Percentiles rank a stretch among this genome's conserved stretches.
Evolutionary conservation across 768 basidiomycete species (phyloP).

Genomic region (Thelephora ganbajun): DNA sequence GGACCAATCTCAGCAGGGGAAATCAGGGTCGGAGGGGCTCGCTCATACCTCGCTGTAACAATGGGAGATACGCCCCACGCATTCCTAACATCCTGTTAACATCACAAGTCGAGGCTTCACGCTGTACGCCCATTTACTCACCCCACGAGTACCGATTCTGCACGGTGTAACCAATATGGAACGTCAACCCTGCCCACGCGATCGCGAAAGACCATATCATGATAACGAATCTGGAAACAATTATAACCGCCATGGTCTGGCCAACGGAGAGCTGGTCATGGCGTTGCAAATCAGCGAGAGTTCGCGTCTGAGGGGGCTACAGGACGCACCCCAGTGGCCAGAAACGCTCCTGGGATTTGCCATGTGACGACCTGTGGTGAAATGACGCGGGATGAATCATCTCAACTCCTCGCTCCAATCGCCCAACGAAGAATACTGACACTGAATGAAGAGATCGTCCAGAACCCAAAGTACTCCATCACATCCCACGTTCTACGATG

Average conservation of each 20-base stretch:
- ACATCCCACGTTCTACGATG: slow-evolving; percentile 11
- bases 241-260: slow-evolving; percentile 6
- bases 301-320: not conserved
- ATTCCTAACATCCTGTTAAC: too few relatives aligned
- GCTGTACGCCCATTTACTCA: too few relatives aligned
- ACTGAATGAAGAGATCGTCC: slow-evolving; percentile 9
- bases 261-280: slow-evolving; percentile 6
- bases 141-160: slow-evolving; percentile 5
- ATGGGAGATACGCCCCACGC: not conserved
- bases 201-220: slow-evolving; percentile 1
- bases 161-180: slow-evolving; percentile 6
- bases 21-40: not conserved
- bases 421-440: too few relatives aligned
- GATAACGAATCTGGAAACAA: slow-evolving; percentile 4
- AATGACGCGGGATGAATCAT: not conserved
- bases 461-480: slow-evolving; percentile 10
- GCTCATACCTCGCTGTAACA: not conserved
- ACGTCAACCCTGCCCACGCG: slow-evolving; percentile 4
- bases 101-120: too few relatives aligned
- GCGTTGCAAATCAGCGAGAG: not conserved
- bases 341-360: slow-evolving; percentile 6
- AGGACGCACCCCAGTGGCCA: not conserved
- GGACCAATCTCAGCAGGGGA: too few relatives aligned
- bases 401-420: too few relatives aligned
- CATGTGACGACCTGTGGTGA: slow-evolving; percentile 4